Evolutionary conservation across 1,284 basidiomycete genomes (phyloP).

Genomic region (Apiotrichum siamense): DNA sequence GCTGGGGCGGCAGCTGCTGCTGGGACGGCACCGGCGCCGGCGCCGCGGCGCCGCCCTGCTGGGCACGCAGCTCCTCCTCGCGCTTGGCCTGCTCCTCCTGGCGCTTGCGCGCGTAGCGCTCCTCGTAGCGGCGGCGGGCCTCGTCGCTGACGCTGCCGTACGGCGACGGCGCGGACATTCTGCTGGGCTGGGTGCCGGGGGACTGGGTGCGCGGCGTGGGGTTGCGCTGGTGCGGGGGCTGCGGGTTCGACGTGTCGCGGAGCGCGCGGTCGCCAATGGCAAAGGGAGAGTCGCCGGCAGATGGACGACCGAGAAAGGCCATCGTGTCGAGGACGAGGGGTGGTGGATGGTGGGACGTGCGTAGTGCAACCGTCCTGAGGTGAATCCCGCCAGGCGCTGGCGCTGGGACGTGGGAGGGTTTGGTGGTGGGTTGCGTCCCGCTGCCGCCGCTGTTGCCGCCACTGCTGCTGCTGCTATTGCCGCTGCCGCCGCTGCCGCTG

Average conservation of each 20-base stretch:
- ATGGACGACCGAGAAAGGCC: constrained; percentile 43
- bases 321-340: constrained; percentile 3
- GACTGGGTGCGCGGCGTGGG: constrained; percentile 24
- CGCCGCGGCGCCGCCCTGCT: too few relatives aligned
- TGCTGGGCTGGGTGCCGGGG: constrained; percentile 3
- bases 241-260: constrained; percentile 38
- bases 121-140: constrained; percentile 43
- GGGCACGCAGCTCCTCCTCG: constrained; percentile 2
- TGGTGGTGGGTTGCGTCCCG: too few relatives aligned
- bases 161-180: constrained; percentile 35
- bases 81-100: constrained; percentile 32
- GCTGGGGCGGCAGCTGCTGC: neutral
- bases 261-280: constrained; percentile 46
- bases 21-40: too few relatives aligned
- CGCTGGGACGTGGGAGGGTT: too few relatives aligned
- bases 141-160: constrained; percentile 40
- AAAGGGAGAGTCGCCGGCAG: constrained; percentile 44
- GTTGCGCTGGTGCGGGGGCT: constrained; percentile 38
- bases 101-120: constrained; percentile 40
- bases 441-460: too few relatives aligned
- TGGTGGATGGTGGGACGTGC: too few relatives aligned
- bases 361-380: too few relatives aligned
- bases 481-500: too few relatives aligned
- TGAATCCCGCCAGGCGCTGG: too few relatives aligned
- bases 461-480: too few relatives aligned